Evolutionary conservation across 139 green algal species (phyloP).

Genomic region (Bryopsis sp.): DNA sequence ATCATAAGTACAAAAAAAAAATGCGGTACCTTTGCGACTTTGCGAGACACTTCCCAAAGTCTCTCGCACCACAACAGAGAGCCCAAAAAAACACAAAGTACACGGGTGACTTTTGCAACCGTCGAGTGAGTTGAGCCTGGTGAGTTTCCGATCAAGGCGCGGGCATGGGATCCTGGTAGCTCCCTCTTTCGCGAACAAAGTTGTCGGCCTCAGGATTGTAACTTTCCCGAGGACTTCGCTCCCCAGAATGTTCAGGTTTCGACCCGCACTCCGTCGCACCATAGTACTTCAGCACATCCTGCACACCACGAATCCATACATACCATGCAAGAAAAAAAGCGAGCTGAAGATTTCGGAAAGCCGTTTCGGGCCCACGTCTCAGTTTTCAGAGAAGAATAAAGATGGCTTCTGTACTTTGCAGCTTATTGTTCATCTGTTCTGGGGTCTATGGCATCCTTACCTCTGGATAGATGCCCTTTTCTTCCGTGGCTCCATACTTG

Average conservation of each 20-base stretch:
- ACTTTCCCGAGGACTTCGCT: slow-evolving; percentile 60
- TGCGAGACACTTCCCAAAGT: no score
- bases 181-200: slow-evolving; percentile 68
- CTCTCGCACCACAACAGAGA: no score
- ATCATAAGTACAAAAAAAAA: no score
- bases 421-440: not conserved
- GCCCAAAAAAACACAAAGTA: no score
- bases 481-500: slow-evolving; percentile 91
- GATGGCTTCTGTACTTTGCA: no score
- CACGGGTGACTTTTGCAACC: no score
- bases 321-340: not conserved
- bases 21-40: no score
- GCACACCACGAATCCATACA: not conserved
- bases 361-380: no score
- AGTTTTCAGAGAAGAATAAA: no score
- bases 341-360: not conserved
- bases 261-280: slow-evolving; percentile 74
- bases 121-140: no score
- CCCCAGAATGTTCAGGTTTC: slow-evolving; percentile 52
- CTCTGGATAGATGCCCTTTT: slow-evolving; percentile 93
- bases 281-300: slow-evolving; percentile 76
- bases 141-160: no score
- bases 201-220: slow-evolving; percentile 64
- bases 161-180: slow-evolving; percentile 51
- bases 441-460: slow-evolving; percentile 29